A percentile compares a stretch with the other conserved stretches of the same genome.
These are phyloP conservation scores for Alternaria brassicicola DNA, from an alignment of 2,329 filamentous ascomycete genomes.

Conservation along the genomic window DNA sequence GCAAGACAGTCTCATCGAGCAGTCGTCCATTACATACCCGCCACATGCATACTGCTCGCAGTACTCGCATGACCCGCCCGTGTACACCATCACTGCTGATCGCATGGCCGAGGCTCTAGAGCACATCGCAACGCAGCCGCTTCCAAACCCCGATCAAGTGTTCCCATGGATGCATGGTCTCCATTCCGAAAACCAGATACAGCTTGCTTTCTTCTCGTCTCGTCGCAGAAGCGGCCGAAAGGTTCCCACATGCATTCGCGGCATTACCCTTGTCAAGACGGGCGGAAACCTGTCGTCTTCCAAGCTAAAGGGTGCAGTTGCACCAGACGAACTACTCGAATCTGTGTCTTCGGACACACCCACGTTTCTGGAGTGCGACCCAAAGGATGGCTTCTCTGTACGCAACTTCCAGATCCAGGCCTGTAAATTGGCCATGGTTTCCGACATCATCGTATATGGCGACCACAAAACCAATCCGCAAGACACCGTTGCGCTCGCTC, in stretches of 20 bases:
- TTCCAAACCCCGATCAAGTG: conserved; percentile 83
- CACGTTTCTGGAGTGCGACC: conserved; percentile 83
- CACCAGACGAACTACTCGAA: conserved; percentile 78
- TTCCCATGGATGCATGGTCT: conserved; percentile 97
- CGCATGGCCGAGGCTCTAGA: conserved; percentile 76
- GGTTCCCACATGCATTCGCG: conserved; percentile 77
- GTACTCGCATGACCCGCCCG: conserved; percentile 57
- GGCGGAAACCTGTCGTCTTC: conserved; percentile 76
- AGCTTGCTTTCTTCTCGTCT: conserved; percentile 86
- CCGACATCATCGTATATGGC: conserved; percentile 92
- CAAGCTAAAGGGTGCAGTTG: conserved; percentile 85
- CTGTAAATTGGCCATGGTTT: conserved; percentile 83
- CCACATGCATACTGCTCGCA: conserved; percentile 67
- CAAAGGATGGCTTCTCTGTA: conserved; percentile 88
- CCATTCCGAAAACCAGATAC: conserved; percentile 85
- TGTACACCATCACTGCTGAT: conserved; percentile 75
- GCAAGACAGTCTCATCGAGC: conserved; percentile 61
- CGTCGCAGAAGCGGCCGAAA: conserved; percentile 73
- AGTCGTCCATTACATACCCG: conserved; percentile 75
- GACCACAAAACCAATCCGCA: conserved; percentile 68
- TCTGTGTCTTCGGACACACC: conserved; percentile 52
- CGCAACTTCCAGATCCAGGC: conserved; percentile 97
- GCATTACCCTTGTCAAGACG: conserved; percentile 85
- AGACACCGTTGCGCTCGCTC: conserved; percentile 69
- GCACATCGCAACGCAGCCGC: conserved; percentile 75